Evolutionary conservation across 768 basidiomycete genomes (phyloP), one percentile per base, ranked within the genome.

Genomic region (Russula sp.): DNA sequence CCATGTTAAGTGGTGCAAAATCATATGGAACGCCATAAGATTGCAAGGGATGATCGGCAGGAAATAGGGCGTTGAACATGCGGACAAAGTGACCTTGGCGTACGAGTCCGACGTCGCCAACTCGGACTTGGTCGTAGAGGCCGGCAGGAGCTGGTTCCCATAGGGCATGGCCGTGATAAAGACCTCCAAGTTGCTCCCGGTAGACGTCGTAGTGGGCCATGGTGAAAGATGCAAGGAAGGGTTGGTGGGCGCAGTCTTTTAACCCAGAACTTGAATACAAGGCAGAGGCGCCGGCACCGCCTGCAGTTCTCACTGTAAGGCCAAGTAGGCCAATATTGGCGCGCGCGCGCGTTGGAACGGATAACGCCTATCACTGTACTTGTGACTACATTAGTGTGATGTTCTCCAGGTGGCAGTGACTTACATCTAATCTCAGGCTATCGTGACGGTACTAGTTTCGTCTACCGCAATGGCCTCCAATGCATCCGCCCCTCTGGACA

Each of bases 401-500:
- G n/a, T 13, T 45, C 45, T 45, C n/a, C 45, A 27, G 42, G 20
- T 45, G 18, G 45, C 45, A 10, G 45, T 45, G 45, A 7, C 48
- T 14, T 50, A 11, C 48, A 31, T 31, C 3, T 13, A 13, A 20
- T n/a, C 3, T 27, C 22, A 27, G 22, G 2, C 22, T 27, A 27
- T 27, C 22, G 22, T 27, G 22, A 27, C 22, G 22, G 22, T 27
- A 27, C 18, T 14, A 13, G 18, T 13, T 44, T 44, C 11, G 42
- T 44, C 42, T 32, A 50, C 27, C 27, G 8, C 59, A 18, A 80
- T 80, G 79, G 69, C 74, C 67, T 76, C 74, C 42, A 72, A 77
- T 32, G 75, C 76, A 6, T 74, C 72, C 11, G 73, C 71, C 45
- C 79, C 80, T 7, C 69, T 81, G 39, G 79, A 84, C 49, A 77